Evolutionary conservation across 345 rosid species (phyloP).

Genomic region (Populus euphratica): DNA sequence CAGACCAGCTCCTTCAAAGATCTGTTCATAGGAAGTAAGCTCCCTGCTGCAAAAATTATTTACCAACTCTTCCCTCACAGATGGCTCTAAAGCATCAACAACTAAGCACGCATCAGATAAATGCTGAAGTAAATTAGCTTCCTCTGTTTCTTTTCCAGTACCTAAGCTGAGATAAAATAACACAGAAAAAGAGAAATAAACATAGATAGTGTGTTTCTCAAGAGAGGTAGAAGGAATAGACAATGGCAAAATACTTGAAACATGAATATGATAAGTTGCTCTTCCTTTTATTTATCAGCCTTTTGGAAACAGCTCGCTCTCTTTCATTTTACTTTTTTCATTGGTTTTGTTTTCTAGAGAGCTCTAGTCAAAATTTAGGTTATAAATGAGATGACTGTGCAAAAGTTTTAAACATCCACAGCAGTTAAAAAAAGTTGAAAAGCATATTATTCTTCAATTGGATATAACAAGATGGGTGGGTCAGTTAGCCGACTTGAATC

Average conservation of each 20-base stretch:
- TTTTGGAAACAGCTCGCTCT: neutral
- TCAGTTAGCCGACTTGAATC: too few species aligned
- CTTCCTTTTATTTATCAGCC: neutral
- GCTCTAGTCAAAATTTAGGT: neutral
- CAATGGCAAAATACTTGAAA: neutral
- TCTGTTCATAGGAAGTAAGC: slow-evolving; percentile 95
- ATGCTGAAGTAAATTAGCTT: slow-evolving; percentile 76
- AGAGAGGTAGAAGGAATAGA: neutral
- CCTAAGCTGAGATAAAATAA: slow-evolving; percentile 74
- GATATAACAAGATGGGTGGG: too few species aligned
- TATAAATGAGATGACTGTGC: neutral
- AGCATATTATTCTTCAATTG: too few species aligned
- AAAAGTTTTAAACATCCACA: neutral
- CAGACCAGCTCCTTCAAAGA: slow-evolving; percentile 99
- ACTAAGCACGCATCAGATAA: slow-evolving; percentile 96
- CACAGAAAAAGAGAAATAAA: neutral
- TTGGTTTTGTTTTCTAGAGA: neutral
- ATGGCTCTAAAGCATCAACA: slow-evolving; percentile 96
- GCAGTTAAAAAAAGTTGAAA: neutral
- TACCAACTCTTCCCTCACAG: slow-evolving; percentile 97
- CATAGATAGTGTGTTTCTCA: neutral
- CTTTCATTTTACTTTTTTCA: neutral
- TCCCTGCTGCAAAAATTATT: slow-evolving; percentile 96
- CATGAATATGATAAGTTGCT: neutral
- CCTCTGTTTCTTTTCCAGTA: slow-evolving; percentile 95